These are phyloP conservation scores for Trichoderma atroviride DNA, from an alignment of 2,329 filamentous ascomycete genomes.

Conservation along the genomic window DNA sequence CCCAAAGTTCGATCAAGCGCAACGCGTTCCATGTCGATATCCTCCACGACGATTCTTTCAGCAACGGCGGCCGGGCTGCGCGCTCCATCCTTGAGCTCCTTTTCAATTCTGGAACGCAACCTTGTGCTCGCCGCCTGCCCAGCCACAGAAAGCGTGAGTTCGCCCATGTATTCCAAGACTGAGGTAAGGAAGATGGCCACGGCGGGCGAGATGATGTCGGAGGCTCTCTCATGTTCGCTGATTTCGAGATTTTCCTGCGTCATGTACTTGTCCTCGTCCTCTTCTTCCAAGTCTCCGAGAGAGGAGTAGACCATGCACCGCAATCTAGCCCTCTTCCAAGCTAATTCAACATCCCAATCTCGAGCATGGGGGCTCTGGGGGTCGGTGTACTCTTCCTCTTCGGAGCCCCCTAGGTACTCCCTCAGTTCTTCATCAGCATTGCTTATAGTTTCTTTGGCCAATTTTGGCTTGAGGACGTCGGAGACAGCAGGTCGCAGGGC, in stretches of 20 bases:
- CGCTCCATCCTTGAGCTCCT: slow-evolving; percentile 57
- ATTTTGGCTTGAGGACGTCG: slow-evolving; percentile 84
- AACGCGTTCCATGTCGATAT: slow-evolving; percentile 89
- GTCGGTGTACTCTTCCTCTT: slow-evolving; percentile 70
- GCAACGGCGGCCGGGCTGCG: slow-evolving; percentile 52
- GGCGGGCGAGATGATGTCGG: slow-evolving; percentile 79
- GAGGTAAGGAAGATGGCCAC: slow-evolving; percentile 96
- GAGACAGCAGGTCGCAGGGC: slow-evolving; percentile 79
- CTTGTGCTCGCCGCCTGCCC: slow-evolving; percentile 80
- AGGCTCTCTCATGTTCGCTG: slow-evolving; percentile 58
- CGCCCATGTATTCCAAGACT: slow-evolving; percentile 89
- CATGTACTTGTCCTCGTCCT: slow-evolving; percentile 90
- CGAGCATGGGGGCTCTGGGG: slow-evolving; percentile 53
- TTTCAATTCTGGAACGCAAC: slow-evolving; percentile 60
- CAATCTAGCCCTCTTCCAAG: slow-evolving; percentile 91
- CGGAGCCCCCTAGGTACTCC: slow-evolving; percentile 80
- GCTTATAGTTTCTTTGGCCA: slow-evolving; percentile 81
- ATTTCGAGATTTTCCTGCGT: slow-evolving; percentile 74
- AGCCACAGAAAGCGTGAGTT: slow-evolving; percentile 85
- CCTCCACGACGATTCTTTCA: slow-evolving; percentile 79
- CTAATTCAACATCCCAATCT: slow-evolving; percentile 86
- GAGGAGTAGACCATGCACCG: slow-evolving; percentile 99
- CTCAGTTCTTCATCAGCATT: slow-evolving; percentile 84
- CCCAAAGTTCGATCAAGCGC: slow-evolving; percentile 88
- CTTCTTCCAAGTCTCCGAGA: slow-evolving; percentile 94